Evolutionary conservation across 345 rosid species (phyloP).

Genomic region (Stellera chamaejasme): DNA sequence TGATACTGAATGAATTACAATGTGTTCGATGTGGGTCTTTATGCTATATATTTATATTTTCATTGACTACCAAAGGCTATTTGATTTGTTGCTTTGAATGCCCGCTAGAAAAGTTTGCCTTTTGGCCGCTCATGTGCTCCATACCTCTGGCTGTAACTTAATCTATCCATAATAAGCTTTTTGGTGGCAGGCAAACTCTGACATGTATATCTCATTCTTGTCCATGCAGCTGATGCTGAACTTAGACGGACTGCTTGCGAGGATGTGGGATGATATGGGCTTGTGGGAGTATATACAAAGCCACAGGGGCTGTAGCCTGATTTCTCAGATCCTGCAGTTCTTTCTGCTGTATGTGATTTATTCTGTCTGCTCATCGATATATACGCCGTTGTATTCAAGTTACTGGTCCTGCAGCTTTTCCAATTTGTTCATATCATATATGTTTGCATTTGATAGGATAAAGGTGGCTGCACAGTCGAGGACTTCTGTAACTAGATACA

Average conservation of each 20-base stretch:
- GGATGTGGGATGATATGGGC: slow-evolving; percentile 98
- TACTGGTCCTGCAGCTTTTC: neutral
- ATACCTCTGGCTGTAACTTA: neutral
- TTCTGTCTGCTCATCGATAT: neutral
- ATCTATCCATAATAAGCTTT: neutral
- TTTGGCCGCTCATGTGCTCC: neutral
- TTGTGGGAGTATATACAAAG: slow-evolving; percentile 92
- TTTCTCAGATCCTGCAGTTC: slow-evolving; percentile 83
- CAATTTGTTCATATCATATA: slow-evolving; percentile 3
- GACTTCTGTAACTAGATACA: slow-evolving; percentile 98
- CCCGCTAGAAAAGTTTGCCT: neutral
- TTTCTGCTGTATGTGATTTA: slow-evolving; percentile 60
- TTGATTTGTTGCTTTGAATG: neutral
- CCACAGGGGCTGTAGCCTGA: slow-evolving; percentile 99
- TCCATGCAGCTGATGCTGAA: slow-evolving; percentile 80
- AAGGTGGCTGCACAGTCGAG: slow-evolving; percentile 95
- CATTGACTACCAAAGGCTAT: neutral
- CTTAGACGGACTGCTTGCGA: slow-evolving; percentile 89
- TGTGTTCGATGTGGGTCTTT: too few species aligned
- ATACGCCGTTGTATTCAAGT: neutral
- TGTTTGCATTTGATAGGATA: slow-evolving; percentile 44
- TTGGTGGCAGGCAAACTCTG: neutral
- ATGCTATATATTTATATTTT: neutral
- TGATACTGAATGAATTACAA: too few species aligned
- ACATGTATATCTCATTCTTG: slow-evolving; percentile 10